Evolutionary conservation across 768 basidiomycete species (phyloP).

Genomic region (Mycena metata): DNA sequence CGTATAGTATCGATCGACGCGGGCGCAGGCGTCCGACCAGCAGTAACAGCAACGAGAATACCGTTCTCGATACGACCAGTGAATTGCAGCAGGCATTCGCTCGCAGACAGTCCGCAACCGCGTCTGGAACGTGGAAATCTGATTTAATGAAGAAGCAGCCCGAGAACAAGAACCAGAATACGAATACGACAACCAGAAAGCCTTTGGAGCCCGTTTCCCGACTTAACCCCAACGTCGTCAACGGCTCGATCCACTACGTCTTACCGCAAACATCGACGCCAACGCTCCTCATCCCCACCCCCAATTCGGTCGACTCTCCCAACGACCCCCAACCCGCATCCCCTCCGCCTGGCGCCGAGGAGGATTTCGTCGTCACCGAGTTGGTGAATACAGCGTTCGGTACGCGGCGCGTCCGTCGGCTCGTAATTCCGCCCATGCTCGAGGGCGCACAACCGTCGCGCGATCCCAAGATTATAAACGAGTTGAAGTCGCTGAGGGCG

Average conservation of each 20-base stretch:
- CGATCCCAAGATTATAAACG: constrained; percentile 19
- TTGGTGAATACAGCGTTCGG: constrained; percentile 21
- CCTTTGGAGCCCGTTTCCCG: not conserved
- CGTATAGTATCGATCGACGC: not conserved
- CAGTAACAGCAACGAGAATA: not conserved
- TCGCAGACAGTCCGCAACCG: constrained; percentile 1
- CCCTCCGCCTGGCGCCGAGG: constrained; percentile 20
- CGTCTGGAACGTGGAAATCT: not conserved
- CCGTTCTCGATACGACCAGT: not conserved
- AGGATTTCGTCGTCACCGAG: constrained; percentile 11
- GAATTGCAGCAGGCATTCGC: constrained; percentile 31
- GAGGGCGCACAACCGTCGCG: constrained; percentile 18
- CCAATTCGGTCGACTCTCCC: not conserved
- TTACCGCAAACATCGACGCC: not conserved
- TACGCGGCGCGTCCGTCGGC: constrained; percentile 14
- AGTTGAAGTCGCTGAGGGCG: constrained; percentile 7
- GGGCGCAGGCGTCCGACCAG: too few relatives aligned
- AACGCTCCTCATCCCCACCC: not conserved
- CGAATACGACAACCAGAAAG: not conserved
- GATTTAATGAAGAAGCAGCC: not conserved
- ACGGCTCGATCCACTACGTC: not conserved
- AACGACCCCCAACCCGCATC: not conserved
- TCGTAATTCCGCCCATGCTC: constrained; percentile 14
- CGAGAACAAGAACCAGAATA: too few relatives aligned
- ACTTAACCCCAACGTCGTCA: not conserved